phyloP scores from a whole-genome alignment of 73 alveolate species.

The Stentor coeruleus region DNA sequence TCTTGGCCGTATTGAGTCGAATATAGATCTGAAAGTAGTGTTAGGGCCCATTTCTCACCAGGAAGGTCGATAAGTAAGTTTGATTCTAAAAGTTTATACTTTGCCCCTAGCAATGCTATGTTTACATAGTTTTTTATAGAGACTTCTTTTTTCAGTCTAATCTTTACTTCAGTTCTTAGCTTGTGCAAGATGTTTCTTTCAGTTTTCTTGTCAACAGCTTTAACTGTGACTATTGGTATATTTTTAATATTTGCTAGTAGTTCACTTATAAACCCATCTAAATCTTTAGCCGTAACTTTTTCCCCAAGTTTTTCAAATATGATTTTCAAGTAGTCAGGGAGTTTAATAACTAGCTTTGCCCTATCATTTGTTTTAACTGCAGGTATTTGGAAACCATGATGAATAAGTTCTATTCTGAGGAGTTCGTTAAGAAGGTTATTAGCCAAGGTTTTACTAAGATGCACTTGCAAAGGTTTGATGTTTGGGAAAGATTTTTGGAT shows the following conservation, averaged over 20 bases:
- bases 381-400: not conserved
- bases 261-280: conserved; percentile 10
- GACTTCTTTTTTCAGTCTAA: not conserved
- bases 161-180: not conserved
- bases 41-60: not conserved
- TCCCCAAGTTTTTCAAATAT: not conserved
- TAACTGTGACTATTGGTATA: conserved; percentile 1
- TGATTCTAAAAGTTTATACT: not conserved
- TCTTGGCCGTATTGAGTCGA: too few species aligned
- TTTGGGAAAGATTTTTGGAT: not conserved
- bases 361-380: conserved; percentile 3
- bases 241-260: conserved; percentile 9
- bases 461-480: not conserved
- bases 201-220: conserved; percentile 7
- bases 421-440: not conserved
- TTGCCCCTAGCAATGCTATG: not conserved
- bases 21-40: not conserved
- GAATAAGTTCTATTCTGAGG: not conserved
- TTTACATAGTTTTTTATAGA: not conserved
- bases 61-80: not conserved
- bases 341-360: not conserved
- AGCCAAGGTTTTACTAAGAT: not conserved
- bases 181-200: not conserved
- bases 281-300: not conserved
- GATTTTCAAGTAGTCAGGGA: not conserved